Percentiles rank a stretch among this genome's conserved stretches.
Evolutionary conservation across 805 yeast genomes (phyloP).

Genomic region (Candida odintsovae): DNA sequence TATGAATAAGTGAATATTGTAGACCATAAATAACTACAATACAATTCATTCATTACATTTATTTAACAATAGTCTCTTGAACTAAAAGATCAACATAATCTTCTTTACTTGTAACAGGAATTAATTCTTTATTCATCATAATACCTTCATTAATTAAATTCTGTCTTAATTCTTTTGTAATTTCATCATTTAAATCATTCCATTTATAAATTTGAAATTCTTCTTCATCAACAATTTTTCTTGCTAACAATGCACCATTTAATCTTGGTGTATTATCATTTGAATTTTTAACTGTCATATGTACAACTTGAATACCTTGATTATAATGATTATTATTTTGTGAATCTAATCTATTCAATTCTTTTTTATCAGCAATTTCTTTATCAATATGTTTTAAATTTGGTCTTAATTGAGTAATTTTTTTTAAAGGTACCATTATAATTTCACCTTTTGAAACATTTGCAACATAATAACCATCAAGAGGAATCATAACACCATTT

Average conservation of each 20-base stretch:
- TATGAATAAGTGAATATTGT: no score
- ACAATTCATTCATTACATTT: not conserved
- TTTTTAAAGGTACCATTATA: conserved; percentile 58
- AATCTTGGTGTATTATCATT: conserved; percentile 54
- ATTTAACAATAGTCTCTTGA: conserved; percentile 17
- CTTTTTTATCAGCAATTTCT: conserved; percentile 38
- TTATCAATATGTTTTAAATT: conserved; percentile 75
- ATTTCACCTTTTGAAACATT: conserved; percentile 42
- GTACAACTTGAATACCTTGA: conserved; percentile 49
- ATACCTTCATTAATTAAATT: conserved; percentile 21
- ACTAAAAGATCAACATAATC: conserved; percentile 29
- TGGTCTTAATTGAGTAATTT: conserved; percentile 76
- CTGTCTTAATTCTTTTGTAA: conserved; percentile 22
- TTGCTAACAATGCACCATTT: conserved; percentile 66
- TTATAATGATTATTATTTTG: conserved; percentile 27
- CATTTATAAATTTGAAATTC: conserved; percentile 36
- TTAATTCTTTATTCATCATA: conserved; percentile 13
- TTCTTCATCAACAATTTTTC: conserved; percentile 61
- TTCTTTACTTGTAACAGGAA: conserved; percentile 22
- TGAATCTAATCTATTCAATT: conserved; percentile 32
- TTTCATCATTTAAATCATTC: conserved; percentile 34
- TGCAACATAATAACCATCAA: conserved; percentile 48
- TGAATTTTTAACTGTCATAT: conserved; percentile 66
- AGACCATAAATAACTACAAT: no score
- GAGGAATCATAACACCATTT: conserved; percentile 59